Conservation (phyloP, 2,329 filamentous ascomycete species). For the Fusarium domesticum region DNA sequence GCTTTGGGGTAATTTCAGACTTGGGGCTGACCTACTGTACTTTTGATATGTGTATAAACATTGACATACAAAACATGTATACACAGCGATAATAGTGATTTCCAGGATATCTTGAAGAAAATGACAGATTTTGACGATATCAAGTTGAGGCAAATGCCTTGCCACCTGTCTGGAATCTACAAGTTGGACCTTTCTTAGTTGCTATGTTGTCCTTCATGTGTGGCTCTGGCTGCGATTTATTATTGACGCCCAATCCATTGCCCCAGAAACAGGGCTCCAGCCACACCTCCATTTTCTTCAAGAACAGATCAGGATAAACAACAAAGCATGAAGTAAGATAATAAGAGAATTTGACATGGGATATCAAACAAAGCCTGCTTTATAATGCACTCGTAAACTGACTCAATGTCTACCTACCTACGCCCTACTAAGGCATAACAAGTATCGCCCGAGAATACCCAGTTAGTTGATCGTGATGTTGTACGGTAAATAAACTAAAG, state of each 20-base stretch:
- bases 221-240: constrained; percentile 10
- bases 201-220: constrained; percentile 23
- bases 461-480: too few species aligned
- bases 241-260: constrained; percentile 32
- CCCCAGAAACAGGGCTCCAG: constrained; percentile 28
- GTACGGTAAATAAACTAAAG: too few species aligned
- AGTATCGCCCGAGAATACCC: too few species aligned
- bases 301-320: too few species aligned
- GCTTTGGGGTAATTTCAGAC: constrained; percentile 1
- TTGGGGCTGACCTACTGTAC: neutral
- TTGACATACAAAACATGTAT: neutral
- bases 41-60: neutral
- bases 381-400: too few species aligned
- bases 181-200: constrained; percentile 4
- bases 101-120: constrained; percentile 3
- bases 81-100: constrained; percentile 1
- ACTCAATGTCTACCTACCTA: too few species aligned
- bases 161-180: constrained; percentile 7
- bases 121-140: constrained; percentile 7
- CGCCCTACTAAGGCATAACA: too few species aligned
- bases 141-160: constrained; percentile 6
- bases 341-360: too few species aligned
- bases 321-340: too few species aligned
- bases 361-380: too few species aligned
- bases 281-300: constrained; percentile 6